These are phyloP conservation scores for Stromatinia cepivora DNA, from an alignment of 2,329 filamentous ascomycete genomes.

Conservation along the genomic window DNA sequence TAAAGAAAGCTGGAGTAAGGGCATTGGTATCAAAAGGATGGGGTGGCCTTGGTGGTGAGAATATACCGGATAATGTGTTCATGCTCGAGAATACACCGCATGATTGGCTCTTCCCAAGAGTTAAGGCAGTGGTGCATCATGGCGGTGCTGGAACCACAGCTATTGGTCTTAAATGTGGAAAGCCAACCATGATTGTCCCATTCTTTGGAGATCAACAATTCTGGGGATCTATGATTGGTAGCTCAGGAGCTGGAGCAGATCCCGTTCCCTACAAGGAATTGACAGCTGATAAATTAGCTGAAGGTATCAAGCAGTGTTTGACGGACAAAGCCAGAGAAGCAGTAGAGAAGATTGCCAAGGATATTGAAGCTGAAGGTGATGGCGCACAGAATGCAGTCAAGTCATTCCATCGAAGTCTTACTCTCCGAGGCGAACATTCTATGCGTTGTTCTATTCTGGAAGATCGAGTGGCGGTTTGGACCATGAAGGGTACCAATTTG, in stretches of 20 bases:
- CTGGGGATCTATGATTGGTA: constrained; percentile 70
- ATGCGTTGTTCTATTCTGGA: constrained; percentile 67
- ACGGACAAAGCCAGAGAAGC: constrained; percentile 59
- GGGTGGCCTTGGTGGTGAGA: constrained; percentile 65
- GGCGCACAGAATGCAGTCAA: constrained; percentile 69
- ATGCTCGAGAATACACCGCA: constrained; percentile 75
- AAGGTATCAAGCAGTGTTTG: constrained; percentile 69
- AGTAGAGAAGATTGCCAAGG: constrained; percentile 58
- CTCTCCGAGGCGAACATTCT: constrained; percentile 50
- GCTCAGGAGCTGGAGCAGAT: constrained; percentile 62
- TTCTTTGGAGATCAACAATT: constrained; percentile 81
- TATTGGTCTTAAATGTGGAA: constrained; percentile 68
- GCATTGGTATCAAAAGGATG: constrained; percentile 75
- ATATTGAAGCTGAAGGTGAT: constrained; percentile 63
- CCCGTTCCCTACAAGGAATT: constrained; percentile 69
- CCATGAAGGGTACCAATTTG: constrained; percentile 59
- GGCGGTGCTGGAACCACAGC: constrained; percentile 79
- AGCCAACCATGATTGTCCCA: constrained; percentile 73
- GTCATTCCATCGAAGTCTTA: constrained; percentile 63
- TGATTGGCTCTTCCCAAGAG: constrained; percentile 72
- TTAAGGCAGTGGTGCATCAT: constrained; percentile 69
- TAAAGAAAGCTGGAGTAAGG: constrained; percentile 64
- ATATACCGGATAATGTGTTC: constrained; percentile 63
- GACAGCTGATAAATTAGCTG: constrained; percentile 61
- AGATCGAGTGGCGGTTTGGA: constrained; percentile 66